Conservation (phyloP, 805 yeast genomes). For the Kuraishia floccosa region DNA sequence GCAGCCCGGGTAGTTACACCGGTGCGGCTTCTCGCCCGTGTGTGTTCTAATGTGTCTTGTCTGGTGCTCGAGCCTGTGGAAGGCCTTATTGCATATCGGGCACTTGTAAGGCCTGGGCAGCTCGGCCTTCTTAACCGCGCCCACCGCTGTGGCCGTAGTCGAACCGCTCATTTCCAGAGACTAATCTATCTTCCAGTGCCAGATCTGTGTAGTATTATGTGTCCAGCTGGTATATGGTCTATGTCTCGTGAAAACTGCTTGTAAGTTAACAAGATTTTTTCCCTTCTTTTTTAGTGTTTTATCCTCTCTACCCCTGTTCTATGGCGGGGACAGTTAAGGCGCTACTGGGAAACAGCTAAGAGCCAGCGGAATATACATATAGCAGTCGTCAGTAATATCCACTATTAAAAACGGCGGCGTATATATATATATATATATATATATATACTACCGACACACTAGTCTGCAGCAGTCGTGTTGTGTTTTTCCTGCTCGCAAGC, state of each 20-base stretch:
- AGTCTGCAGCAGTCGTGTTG: not conserved
- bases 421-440: not conserved
- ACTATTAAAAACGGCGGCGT: not conserved
- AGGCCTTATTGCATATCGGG: constrained; percentile 64
- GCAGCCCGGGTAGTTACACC: constrained; percentile 65
- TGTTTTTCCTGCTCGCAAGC: no score
- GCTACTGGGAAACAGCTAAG: not conserved
- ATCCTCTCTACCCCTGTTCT: not conserved
- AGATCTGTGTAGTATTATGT: not conserved
- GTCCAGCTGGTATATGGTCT: not conserved
- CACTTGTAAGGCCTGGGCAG: constrained; percentile 51
- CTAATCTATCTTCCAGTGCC: not conserved
- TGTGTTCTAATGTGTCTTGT: constrained; percentile 73
- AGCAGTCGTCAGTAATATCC: not conserved
- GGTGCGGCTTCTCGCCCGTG: constrained; percentile 75
- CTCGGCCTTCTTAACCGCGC: not conserved
- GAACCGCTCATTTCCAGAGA: not conserved
- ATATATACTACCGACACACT: not conserved
- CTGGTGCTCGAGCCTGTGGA: constrained; percentile 68
- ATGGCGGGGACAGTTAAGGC: not conserved
- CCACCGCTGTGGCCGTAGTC: not conserved
- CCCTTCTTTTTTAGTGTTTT: no score
- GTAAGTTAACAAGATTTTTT: no score
- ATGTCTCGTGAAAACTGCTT: not conserved
- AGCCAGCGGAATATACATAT: not conserved